Base-by-base conservation (phyloP, 805 yeast species). In the Starmerella potacharoeniae region DNA sequence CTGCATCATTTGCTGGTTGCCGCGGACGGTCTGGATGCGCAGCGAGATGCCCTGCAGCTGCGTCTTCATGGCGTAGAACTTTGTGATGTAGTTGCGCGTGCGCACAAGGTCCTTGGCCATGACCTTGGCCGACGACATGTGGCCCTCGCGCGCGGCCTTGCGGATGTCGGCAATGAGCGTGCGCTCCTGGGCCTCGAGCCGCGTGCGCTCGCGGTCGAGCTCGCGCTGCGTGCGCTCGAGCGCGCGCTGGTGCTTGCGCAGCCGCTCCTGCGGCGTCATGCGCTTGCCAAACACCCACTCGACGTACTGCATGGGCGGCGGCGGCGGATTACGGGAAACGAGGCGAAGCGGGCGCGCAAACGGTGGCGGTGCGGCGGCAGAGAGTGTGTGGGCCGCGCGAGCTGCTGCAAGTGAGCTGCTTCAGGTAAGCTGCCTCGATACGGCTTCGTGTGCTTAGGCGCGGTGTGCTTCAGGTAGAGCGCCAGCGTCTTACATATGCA, bases 251-350 rank as follows among this genome's bases (percentile, higher is more conserved):
- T 93, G 95, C 81, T 82, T 91, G 60, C 97, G 81, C 67, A 93
- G 79, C 68, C 89, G 78, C 71, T 93, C 98, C 68, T 90, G 97
- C 10, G 98, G 97, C 49, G 97, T 88, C 59, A 85, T 73, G 67
- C 84, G 80, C 76, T 88, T 86, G 9, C 98, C 98, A 72, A 93
- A 93, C 31, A 86, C 88, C 97, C 97, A 93, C 65, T 90, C 95
- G 61, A 93, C 79, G 63, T 84, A 67, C 63, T 79, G 78, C 85
- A 81, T 81, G 5, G 43, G 7, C 22, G 22, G 22, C 22, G 22
- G 22, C 22, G 22, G 22, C 22, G 22, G 22, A 22, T 22, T 22
- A 22, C 22, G 22, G 22, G 22, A 22, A 22, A 22, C 22, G n/a
- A n/a, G n/a, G n/a, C n/a, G n/a, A 22, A 22, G 22, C 22, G 22